Evolutionary conservation across 768 basidiomycete species (phyloP), one percentile per base, ranked within the genome.

Genomic region (Filobasidium wieringae): DNA sequence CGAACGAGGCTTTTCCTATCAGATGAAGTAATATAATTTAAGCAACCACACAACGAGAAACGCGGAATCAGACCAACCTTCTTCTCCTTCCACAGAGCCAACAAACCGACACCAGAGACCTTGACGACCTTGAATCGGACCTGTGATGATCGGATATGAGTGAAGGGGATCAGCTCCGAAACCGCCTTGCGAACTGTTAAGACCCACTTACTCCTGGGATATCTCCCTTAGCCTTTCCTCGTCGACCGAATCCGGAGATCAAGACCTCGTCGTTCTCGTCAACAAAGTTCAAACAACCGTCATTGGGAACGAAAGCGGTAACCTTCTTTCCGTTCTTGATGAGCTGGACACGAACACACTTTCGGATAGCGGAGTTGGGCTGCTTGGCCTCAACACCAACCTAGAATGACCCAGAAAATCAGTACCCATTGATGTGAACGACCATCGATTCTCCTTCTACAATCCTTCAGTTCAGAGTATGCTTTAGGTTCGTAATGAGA

Each of bases 241-340:
- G 84, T 75, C 95, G 90, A 84, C 95, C 95, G 83, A 99, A 99
- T 78, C 95, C 93, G 64, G 93, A 96, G 76, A 97, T 96, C 66
- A 95, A 86, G 66, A 99, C 95, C 78, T 97, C 92, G 77, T 97
- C 92, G 80, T 96, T 95, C 82, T 97, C 93, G 71, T 96, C 95
- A 68, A 97, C 68, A 49, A 72, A 72, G 72, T 73, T 73, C 51
- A 73, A 60, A 61, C 72, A 73, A 72, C 72, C 69, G 59, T 70
- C 71, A 66, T 75, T 75, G 62, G 93, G 93, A 37, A 97, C 95
- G 85, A 99, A 99, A 72, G 95, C 95, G 63, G 93, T 97, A 75
- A 99, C 93, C 77, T 97, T 97, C 86, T 99, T 99, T 66, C 95
- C 95, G 80, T 99, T 99, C 83, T 99, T 99, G 77, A 99, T 97